Percentiles rank a stretch among this genome's conserved stretches.
Evolutionary conservation across 176 grass and related monocot genomes (phyloP).

Genomic region (Otatea glauca): DNA sequence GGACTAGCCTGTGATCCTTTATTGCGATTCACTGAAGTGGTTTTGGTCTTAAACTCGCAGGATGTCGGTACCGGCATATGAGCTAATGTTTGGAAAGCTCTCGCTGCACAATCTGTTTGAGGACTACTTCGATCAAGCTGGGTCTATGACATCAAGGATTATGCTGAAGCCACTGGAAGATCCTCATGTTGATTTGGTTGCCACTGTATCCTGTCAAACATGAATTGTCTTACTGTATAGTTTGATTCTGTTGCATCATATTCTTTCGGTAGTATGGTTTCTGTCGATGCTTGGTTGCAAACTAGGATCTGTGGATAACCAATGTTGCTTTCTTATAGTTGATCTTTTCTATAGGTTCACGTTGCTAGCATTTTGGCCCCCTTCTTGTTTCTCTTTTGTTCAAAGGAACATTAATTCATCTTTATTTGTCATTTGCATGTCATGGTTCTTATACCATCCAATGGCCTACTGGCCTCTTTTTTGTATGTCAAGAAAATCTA

Average conservation of each 20-base stretch:
- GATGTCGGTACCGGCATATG: constrained; percentile 86
- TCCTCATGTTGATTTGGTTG: constrained; percentile 81
- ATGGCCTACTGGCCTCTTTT: neutral
- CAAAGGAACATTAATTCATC: neutral
- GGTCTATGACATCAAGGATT: constrained; percentile 61
- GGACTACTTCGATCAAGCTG: constrained; percentile 87
- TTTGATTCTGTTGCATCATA: neutral
- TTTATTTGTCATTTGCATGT: neutral
- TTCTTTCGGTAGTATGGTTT: neutral
- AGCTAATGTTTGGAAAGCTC: constrained; percentile 89
- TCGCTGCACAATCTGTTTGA: constrained; percentile 67
- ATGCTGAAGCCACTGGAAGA: constrained; percentile 84
- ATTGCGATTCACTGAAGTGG: neutral
- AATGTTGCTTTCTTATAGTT: neutral
- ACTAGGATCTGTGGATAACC: neutral
- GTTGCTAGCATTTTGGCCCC: neutral
- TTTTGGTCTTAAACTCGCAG: constrained; percentile 39
- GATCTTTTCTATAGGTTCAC: neutral
- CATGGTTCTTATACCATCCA: neutral
- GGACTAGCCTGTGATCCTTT: neutral
- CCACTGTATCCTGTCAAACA: constrained; percentile 69
- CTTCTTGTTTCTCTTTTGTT: constrained; percentile 9
- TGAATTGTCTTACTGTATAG: neutral
- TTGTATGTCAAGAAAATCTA: neutral
- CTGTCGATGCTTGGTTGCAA: constrained; percentile 1